A percentile compares a stretch with the other conserved stretches of the same genome.
phyloP scores from a whole-genome alignment of 139 green algal genomes.

The Chloropicon primus region DNA sequence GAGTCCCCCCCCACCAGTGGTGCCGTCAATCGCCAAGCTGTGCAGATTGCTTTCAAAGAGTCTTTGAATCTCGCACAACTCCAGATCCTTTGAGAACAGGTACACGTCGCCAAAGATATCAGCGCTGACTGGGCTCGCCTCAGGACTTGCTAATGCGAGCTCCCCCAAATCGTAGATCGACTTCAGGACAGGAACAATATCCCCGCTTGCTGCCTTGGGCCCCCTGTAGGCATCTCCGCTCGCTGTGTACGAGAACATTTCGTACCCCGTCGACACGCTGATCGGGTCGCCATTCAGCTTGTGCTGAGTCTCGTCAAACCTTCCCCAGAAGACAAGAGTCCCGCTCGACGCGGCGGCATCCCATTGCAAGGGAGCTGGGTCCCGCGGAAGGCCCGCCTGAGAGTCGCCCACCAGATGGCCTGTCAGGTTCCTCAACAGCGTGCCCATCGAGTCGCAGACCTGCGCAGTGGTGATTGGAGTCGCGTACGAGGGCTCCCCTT shows the following conservation, averaged over 20 bases:
- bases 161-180: background rate
- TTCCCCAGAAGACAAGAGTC: background rate
- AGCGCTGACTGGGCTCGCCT: too few species aligned
- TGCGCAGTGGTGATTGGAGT: background rate
- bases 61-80: background rate
- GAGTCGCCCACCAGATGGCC: background rate
- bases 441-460: background rate
- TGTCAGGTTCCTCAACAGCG: background rate
- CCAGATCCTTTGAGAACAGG: background rate
- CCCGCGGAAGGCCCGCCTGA: too few species aligned
- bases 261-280: background rate
- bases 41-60: constrained; percentile 2
- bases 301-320: background rate
- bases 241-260: background rate
- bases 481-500: background rate
- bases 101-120: background rate
- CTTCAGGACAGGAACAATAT: too few species aligned
- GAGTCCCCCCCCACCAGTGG: background rate
- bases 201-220: background rate
- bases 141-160: too few species aligned
- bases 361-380: too few species aligned
- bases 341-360: background rate
- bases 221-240: background rate
- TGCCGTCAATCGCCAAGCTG: background rate
- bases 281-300: too few species aligned